phyloP scores from a whole-genome alignment of 1,284 basidiomycete genomes.

The Mixia osmundae region DNA sequence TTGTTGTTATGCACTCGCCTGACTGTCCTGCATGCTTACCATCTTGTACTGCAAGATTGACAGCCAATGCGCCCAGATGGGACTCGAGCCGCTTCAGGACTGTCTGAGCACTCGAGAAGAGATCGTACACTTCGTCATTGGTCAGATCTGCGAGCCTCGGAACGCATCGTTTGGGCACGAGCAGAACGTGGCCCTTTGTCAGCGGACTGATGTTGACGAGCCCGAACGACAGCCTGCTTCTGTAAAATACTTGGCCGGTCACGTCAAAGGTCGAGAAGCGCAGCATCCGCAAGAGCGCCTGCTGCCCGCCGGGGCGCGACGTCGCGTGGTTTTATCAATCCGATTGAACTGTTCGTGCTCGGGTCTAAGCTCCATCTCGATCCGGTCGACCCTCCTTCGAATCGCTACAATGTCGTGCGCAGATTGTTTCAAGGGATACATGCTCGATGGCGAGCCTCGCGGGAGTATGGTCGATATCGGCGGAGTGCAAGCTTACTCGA shows the following conservation, averaged over 20 bases:
- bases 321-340: too few species aligned
- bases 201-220: constrained; percentile 84
- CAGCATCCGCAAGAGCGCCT: too few species aligned
- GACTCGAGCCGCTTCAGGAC: constrained; percentile 24
- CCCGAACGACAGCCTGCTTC: constrained; percentile 42
- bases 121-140: constrained; percentile 42
- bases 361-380: too few species aligned
- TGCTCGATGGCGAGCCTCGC: too few species aligned
- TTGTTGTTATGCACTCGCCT: constrained; percentile 23
- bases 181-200: constrained; percentile 86
- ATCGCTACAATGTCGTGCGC: too few species aligned
- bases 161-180: constrained; percentile 51
- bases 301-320: too few species aligned
- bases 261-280: constrained; percentile 16
- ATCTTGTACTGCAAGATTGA: not conserved
- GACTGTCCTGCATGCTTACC: constrained; percentile 43
- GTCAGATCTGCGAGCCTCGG: constrained; percentile 48
- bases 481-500: too few species aligned
- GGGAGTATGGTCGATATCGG: too few species aligned
- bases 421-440: too few species aligned
- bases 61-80: not conserved
- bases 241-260: constrained; percentile 37
- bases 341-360: too few species aligned
- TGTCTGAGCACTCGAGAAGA: constrained; percentile 47
- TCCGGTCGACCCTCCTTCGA: too few species aligned